Percentiles rank a stretch among this genome's conserved stretches.
phyloP scores from a whole-genome alignment of 169 alveolate genomes.

The Amoebophrya sp. region DNA sequence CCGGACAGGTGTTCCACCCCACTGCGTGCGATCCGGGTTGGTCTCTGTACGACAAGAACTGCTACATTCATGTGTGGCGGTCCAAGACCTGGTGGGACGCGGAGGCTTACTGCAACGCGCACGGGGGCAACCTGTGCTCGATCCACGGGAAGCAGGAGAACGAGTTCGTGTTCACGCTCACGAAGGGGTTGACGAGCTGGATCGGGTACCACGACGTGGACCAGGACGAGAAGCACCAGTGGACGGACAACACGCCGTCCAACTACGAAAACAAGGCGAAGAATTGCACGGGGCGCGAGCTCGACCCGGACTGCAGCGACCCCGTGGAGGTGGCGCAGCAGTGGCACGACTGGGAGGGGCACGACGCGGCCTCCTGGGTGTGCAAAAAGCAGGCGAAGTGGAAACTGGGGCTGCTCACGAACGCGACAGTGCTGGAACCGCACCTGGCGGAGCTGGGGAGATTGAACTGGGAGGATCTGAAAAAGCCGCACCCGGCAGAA shows the following conservation, averaged over 20 bases:
- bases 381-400: background rate
- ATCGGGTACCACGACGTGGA: background rate
- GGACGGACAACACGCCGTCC: background rate
- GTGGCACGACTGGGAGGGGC: background rate
- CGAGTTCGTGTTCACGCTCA: background rate
- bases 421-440: background rate
- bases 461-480: background rate
- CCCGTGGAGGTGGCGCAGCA: background rate
- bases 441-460: background rate
- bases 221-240: background rate
- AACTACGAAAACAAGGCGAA: background rate
- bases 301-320: background rate
- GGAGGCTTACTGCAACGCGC: background rate
- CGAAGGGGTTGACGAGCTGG: background rate
- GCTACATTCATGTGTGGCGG: background rate
- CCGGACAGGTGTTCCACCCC: background rate
- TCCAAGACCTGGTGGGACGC: background rate
- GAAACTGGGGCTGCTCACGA: background rate
- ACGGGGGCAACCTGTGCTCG: background rate
- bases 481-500: background rate
- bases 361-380: background rate
- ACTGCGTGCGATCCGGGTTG: background rate
- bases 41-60: background rate
- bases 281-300: background rate
- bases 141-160: background rate